Conservation (phyloP, 148 eudicot species). For the Arbutus unedo region DNA sequence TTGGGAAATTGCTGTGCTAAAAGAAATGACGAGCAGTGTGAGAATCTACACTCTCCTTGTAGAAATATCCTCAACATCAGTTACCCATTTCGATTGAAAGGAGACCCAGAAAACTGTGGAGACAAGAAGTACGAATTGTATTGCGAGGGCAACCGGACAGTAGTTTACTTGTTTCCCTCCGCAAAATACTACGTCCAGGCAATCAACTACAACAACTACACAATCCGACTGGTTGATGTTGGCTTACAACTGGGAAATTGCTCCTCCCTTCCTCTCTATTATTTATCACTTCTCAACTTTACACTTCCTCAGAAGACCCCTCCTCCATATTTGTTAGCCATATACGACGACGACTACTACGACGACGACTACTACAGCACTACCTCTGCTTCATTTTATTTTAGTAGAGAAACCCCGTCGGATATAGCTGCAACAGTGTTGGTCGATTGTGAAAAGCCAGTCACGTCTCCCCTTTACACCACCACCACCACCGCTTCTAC, state of each 20-base stretch:
- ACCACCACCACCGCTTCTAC: not conserved
- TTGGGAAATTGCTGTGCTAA: no score
- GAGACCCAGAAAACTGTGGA: not conserved
- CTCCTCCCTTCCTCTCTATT: conserved; percentile 17
- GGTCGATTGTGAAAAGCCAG: not conserved
- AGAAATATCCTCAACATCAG: not conserved
- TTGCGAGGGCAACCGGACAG: conserved; percentile 19
- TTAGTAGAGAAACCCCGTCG: not conserved
- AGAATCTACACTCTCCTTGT: not conserved
- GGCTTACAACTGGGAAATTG: not conserved
- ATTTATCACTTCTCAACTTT: no score
- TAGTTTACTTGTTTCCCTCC: not conserved
- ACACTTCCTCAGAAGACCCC: no score
- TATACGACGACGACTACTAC: no score
- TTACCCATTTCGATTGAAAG: conserved; percentile 6
- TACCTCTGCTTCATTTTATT: no score
- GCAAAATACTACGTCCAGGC: conserved; percentile 9
- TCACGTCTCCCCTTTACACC: not conserved
- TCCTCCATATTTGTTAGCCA: no score
- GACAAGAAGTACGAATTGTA: not conserved
- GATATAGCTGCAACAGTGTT: not conserved
- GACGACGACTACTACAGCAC: no score
- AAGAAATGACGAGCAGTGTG: not conserved
- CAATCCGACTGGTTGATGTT: conserved; percentile 22
- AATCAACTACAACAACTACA: not conserved